phyloP scores from a whole-genome alignment of 139 green algal species.

The Chlorella sp. region DNA sequence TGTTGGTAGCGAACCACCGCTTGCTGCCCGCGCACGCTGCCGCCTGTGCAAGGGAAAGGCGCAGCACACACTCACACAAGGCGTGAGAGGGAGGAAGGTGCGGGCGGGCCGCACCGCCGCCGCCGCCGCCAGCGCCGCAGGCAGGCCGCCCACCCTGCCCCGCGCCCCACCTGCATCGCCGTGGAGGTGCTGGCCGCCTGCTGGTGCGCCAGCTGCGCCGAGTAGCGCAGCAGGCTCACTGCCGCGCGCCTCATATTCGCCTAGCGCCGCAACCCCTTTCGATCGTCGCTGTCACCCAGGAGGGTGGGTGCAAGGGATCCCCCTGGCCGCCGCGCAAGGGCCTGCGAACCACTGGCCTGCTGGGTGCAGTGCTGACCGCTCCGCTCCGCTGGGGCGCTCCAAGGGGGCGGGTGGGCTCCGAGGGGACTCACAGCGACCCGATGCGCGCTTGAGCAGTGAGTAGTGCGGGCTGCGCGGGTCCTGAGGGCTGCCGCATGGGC shows the following conservation, averaged over 20 bases:
- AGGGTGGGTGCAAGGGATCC: too few relatives aligned
- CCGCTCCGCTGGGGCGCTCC: too few relatives aligned
- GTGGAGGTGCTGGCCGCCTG: constrained; percentile 10
- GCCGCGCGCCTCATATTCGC: constrained; percentile 24
- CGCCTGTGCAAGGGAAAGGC: not conserved
- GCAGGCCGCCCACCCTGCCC: too few relatives aligned
- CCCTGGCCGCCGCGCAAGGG: too few relatives aligned
- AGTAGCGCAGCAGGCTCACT: constrained; percentile 4
- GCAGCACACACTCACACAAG: not conserved
- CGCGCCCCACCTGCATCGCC: constrained; percentile 20
- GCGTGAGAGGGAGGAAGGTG: not conserved
- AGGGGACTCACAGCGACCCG: too few relatives aligned
- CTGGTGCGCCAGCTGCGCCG: constrained; percentile 29
- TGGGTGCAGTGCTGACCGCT: not conserved
- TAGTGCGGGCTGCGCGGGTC: too few relatives aligned
- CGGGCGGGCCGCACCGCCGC: not conserved
- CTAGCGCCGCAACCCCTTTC: not conserved
- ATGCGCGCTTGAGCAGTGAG: too few relatives aligned
- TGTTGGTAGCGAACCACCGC: constrained; percentile 84
- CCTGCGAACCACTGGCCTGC: not conserved
- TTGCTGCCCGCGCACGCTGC: not conserved
- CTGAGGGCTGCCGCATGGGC: too few relatives aligned
- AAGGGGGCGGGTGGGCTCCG: too few relatives aligned
- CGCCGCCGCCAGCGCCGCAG: too few relatives aligned
- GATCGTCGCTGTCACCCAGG: not conserved